phyloP scores from a whole-genome alignment of 257 asterid genomes.

The Paraleonurus japonicus region DNA sequence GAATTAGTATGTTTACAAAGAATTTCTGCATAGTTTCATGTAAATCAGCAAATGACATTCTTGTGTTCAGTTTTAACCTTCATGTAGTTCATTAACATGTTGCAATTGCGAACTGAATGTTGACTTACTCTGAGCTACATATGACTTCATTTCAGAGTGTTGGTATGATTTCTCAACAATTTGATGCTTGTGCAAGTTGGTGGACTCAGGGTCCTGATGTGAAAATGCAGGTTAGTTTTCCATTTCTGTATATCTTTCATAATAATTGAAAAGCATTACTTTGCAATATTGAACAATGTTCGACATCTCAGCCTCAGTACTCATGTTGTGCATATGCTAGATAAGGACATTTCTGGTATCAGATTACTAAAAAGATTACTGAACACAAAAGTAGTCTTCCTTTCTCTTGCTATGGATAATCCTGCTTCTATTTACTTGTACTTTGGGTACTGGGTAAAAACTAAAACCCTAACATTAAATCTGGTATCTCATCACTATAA shows the following conservation, averaged over 20 bases:
- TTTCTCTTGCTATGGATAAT: background rate
- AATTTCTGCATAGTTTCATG: background rate
- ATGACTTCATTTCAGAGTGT: constrained; percentile 40
- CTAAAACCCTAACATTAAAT: constrained; percentile 1
- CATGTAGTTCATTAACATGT: constrained; percentile 4
- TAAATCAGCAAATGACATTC: constrained; percentile 6
- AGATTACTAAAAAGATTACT: background rate
- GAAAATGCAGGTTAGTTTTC: constrained; percentile 78
- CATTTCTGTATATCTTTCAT: constrained; percentile 18
- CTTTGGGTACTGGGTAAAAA: background rate
- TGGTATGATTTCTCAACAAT: constrained; percentile 66
- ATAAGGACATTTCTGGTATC: background rate
- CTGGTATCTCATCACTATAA: background rate
- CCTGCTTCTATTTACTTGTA: background rate
- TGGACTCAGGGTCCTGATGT: constrained; percentile 99
- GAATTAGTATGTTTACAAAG: background rate
- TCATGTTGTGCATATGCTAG: background rate
- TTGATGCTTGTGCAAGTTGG: constrained; percentile 99
- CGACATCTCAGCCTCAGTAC: background rate
- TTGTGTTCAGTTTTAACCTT: constrained; percentile 8
- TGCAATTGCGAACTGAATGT: constrained; percentile 1
- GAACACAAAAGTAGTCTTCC: background rate
- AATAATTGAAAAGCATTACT: background rate
- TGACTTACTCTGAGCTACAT: constrained; percentile 29
- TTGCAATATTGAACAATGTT: background rate